Conservation (phyloP, 345 rosid species). For the Lepidium aucheri region DNA sequence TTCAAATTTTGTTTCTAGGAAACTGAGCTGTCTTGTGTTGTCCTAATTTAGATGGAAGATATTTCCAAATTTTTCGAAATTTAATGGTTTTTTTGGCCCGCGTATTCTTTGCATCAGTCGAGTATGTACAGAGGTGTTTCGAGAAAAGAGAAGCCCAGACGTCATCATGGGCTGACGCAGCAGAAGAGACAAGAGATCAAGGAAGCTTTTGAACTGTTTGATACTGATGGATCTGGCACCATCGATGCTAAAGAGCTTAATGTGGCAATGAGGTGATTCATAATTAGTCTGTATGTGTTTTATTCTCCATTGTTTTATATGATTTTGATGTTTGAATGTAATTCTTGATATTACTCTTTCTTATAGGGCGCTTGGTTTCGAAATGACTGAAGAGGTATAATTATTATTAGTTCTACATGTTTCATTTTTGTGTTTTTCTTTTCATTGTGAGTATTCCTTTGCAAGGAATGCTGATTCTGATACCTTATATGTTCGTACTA, state of each 20-base stretch:
- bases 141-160: slow-evolving; percentile 65
- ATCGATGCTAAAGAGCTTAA: slow-evolving; percentile 96
- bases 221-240: slow-evolving; percentile 94
- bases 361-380: slow-evolving; percentile 93
- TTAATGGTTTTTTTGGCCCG: not conserved
- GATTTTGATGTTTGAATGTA: not conserved
- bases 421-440: not conserved
- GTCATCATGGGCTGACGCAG: slow-evolving; percentile 57
- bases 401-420: not conserved
- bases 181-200: slow-evolving; percentile 85
- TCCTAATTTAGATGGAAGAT: not conserved
- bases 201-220: slow-evolving; percentile 92
- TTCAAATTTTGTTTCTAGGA: not conserved
- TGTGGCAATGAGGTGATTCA: slow-evolving; percentile 86
- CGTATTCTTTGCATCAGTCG: slow-evolving; percentile 27
- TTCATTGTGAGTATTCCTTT: not conserved
- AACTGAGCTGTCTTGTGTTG: not conserved
- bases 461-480: not conserved
- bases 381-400: slow-evolving; percentile 95
- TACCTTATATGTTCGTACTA: not conserved
- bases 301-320: not conserved
- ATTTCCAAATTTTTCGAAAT: not conserved
- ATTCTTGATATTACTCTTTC: not conserved
- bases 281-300: not conserved
- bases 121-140: slow-evolving; percentile 41